Evolutionary conservation across 441 rosid genomes (phyloP).

Genomic region (Adansonia rubrostipa): DNA sequence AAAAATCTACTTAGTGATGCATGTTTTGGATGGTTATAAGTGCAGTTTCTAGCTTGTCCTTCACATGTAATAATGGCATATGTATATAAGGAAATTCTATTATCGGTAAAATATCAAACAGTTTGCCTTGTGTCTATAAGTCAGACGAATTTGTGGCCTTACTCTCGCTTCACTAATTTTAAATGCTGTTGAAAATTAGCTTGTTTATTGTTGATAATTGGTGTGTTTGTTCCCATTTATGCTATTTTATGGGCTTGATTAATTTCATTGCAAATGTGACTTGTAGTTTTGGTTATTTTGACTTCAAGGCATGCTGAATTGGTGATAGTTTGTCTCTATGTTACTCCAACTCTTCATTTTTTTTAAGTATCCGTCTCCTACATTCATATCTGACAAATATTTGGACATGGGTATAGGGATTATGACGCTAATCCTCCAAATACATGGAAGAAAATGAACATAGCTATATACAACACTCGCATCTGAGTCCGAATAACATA

Average conservation of each 20-base stretch:
- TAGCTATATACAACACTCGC: too few species aligned
- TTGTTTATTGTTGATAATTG: background rate
- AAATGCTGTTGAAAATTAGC: background rate
- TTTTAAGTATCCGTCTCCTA: too few species aligned
- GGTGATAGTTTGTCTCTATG: background rate
- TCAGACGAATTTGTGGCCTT: background rate
- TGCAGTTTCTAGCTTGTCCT: background rate
- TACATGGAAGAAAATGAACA: too few species aligned
- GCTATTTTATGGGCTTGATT: slow-evolving; percentile 4
- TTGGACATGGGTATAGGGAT: too few species aligned
- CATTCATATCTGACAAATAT: too few species aligned
- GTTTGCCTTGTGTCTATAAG: background rate
- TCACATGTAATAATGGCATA: background rate
- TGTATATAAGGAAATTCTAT: background rate
- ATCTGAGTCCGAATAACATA: too few species aligned
- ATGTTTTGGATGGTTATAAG: slow-evolving; percentile 10
- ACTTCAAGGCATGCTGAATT: background rate
- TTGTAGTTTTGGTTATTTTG: background rate
- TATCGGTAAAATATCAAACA: background rate
- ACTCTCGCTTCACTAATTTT: background rate
- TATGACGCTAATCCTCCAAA: too few species aligned
- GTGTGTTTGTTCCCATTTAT: slow-evolving; percentile 1
- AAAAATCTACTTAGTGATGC: background rate
- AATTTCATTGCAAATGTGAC: background rate
- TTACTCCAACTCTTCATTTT: too few species aligned